These are phyloP conservation scores for Rhizopus sp. DNA, from an alignment of 371 early-diverging fungal species.

Conservation along the genomic window DNA sequence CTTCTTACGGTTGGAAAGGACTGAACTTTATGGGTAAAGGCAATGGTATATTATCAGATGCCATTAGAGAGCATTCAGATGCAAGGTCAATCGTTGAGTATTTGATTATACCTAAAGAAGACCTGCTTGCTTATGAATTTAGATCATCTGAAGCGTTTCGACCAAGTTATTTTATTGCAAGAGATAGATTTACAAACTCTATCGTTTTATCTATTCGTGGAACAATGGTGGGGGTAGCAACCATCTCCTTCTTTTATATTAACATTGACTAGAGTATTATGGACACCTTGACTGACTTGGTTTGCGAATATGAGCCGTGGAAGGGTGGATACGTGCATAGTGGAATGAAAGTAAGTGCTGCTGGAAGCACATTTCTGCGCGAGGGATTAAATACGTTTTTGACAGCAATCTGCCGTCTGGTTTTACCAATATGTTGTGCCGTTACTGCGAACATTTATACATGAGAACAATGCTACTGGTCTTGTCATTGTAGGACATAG, in stretches of 20 bases:
- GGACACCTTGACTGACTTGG: conserved; percentile 85
- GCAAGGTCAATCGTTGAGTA: conserved; percentile 71
- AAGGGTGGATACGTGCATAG: conserved; percentile 84
- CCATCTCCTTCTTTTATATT: too few species aligned
- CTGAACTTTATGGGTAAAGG: conserved; percentile 80
- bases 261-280: conserved; percentile 59
- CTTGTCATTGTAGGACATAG: conserved; percentile 83
- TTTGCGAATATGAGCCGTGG: conserved; percentile 88
- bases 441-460: conserved; percentile 65
- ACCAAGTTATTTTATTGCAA: conserved; percentile 80
- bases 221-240: conserved; percentile 63
- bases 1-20: conserved; percentile 83
- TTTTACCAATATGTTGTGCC: conserved; percentile 74
- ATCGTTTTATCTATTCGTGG: conserved; percentile 82
- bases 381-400: not conserved
- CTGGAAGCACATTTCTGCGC: not conserved
- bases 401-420: conserved; percentile 72
- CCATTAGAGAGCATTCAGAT: conserved; percentile 72
- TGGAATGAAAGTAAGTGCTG: conserved; percentile 63
- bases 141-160: conserved; percentile 71
- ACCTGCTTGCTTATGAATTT: conserved; percentile 79
- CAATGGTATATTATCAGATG: conserved; percentile 70
- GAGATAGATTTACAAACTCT: conserved; percentile 68
- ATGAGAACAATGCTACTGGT: conserved; percentile 60
- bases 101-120: conserved; percentile 66